Conservation (phyloP, 805 yeast species). For the Pichia kluyveri region DNA sequence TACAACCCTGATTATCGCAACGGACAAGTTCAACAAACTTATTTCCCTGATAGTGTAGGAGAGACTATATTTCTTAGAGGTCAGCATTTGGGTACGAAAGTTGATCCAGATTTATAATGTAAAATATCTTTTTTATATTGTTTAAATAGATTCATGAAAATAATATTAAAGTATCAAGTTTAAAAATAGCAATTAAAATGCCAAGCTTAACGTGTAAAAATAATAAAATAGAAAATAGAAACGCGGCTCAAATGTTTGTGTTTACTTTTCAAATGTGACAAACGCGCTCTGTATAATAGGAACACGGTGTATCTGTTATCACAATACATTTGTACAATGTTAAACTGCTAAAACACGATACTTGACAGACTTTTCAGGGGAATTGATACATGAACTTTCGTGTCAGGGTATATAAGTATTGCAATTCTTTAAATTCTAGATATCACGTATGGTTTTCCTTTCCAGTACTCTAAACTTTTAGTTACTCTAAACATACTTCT, state of each 20-base stretch:
- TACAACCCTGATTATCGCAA: slow-evolving; percentile 75
- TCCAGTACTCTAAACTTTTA: too few species aligned
- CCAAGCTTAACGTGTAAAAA: too few species aligned
- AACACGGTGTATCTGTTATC: neutral
- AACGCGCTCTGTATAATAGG: neutral
- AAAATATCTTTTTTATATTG: too few species aligned
- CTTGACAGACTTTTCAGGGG: neutral
- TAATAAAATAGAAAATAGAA: neutral
- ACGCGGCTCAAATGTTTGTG: neutral
- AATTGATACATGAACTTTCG: neutral
- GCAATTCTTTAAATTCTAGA: too few species aligned
- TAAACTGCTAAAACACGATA: neutral
- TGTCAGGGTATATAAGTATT: neutral
- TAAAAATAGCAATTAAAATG: too few species aligned
- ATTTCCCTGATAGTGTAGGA: slow-evolving; percentile 57
- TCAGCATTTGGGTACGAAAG: slow-evolving; percentile 42
- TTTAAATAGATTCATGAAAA: too few species aligned
- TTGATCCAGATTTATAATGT: slow-evolving; percentile 33
- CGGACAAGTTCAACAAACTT: slow-evolving; percentile 68
- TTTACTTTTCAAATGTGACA: neutral
- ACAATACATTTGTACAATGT: too few species aligned
- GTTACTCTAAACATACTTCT: too few species aligned
- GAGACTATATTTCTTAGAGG: slow-evolving; percentile 44
- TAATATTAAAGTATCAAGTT: too few species aligned
- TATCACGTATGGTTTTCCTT: too few species aligned